Conservation (phyloP, 345 rosid species). For the Euphorbia lathyris region DNA sequence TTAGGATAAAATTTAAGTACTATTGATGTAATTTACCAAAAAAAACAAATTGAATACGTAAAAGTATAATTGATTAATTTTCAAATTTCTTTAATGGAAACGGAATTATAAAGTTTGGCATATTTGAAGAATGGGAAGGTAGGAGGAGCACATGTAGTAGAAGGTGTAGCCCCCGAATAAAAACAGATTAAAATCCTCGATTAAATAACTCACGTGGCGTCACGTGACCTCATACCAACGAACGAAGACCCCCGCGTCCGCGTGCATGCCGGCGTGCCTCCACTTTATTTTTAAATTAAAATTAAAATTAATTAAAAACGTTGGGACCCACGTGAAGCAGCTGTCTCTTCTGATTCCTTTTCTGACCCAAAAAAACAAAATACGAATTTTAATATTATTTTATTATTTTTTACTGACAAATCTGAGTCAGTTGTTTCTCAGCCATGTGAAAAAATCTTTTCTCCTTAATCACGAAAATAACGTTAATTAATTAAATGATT, state of each 20-base stretch:
- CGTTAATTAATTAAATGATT: neutral
- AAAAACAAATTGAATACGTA: no score
- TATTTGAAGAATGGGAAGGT: no score
- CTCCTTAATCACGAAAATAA: neutral
- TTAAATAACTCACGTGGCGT: slow-evolving; percentile 45
- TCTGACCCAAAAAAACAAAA: neutral
- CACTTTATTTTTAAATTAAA: slow-evolving; percentile 35
- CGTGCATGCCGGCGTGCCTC: slow-evolving; percentile 61
- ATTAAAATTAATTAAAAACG: neutral
- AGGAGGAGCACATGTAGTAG: neutral
- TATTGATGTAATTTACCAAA: no score
- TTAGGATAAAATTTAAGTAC: no score
- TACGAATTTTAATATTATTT: neutral
- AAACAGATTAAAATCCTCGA: slow-evolving; percentile 14
- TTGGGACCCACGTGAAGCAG: slow-evolving; percentile 48
- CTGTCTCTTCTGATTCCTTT: slow-evolving; percentile 33
- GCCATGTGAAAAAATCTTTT: slow-evolving; percentile 3
- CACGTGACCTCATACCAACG: slow-evolving; percentile 48
- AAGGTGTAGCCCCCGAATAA: neutral
- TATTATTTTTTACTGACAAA: slow-evolving; percentile 11
- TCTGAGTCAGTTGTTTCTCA: slow-evolving; percentile 11
- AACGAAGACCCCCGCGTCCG: slow-evolving; percentile 35
- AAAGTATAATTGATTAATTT: no score
- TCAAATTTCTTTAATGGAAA: no score
- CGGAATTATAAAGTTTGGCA: neutral